A percentile compares a stretch with the other conserved stretches of the same genome.
These are phyloP conservation scores for Capsella bursapastoris DNA, from an alignment of 345 rosid genomes.

Conservation along the genomic window DNA sequence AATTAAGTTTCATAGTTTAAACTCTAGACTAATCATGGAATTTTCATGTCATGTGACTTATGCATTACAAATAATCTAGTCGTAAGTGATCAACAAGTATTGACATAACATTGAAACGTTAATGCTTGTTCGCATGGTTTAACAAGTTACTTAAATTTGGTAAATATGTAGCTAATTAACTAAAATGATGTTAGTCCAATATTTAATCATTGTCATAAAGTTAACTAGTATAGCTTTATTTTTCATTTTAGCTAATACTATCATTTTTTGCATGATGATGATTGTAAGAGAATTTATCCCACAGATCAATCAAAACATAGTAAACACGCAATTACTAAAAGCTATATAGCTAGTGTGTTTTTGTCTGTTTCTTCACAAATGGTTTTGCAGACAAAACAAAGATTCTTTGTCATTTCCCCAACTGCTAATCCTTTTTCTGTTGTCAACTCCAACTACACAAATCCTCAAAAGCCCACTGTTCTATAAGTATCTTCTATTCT, in stretches of 20 bases:
- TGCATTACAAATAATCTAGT: not conserved
- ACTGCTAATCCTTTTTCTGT: not conserved
- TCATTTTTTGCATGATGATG: not conserved
- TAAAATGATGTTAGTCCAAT: not conserved
- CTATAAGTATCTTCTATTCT: not conserved
- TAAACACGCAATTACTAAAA: conserved; percentile 14
- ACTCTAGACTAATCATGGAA: conserved; percentile 6
- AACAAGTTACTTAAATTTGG: not conserved
- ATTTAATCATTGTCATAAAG: conserved; percentile 5
- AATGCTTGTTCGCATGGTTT: not conserved
- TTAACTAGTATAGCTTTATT: too few species aligned
- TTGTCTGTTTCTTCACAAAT: conserved; percentile 37
- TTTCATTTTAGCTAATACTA: not conserved
- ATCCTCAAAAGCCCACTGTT: conserved; percentile 5
- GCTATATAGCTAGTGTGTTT: conserved; percentile 18
- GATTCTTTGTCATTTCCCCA: conserved; percentile 30
- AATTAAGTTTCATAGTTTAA: not conserved
- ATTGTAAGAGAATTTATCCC: not conserved
- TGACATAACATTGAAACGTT: not conserved
- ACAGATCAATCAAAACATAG: conserved; percentile 15
- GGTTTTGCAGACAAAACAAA: conserved; percentile 31
- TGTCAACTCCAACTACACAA: conserved; percentile 17
- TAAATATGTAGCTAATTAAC: not conserved
- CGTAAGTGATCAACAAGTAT: not conserved
- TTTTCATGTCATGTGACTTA: not conserved